phyloP scores from a whole-genome alignment of 768 basidiomycete species.

The Tubosaeta sp. region DNA sequence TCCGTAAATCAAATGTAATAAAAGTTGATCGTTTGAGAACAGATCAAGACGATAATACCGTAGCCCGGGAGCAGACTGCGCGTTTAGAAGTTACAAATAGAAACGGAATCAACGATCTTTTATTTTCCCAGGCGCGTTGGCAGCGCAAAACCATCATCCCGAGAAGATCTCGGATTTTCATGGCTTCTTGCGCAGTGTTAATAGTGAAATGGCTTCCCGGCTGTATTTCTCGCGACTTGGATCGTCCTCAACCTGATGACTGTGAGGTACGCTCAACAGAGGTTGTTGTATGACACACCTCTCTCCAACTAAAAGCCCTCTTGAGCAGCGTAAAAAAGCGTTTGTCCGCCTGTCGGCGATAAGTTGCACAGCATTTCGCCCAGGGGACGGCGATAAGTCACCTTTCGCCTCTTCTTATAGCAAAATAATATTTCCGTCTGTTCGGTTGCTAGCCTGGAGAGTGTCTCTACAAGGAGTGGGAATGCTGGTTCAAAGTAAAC shows the following conservation, averaged over 20 bases:
- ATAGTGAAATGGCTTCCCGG: conserved; percentile 63
- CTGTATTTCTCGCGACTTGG: conserved; percentile 53
- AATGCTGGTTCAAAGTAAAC: conserved; percentile 96
- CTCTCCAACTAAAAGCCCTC: conserved; percentile 71
- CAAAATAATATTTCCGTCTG: conserved; percentile 79
- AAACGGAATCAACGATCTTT: neutral
- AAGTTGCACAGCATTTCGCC: neutral
- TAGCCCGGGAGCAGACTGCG: conserved; percentile 5
- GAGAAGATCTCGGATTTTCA: neutral
- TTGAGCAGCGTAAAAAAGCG: conserved; percentile 78
- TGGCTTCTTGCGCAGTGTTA: conserved; percentile 34
- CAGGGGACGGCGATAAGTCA: conserved; percentile 26
- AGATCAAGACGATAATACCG: conserved; percentile 43
- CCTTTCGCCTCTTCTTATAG: conserved; percentile 92
- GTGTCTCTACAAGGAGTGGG: conserved; percentile 77
- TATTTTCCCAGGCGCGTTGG: neutral
- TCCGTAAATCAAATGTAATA: neutral
- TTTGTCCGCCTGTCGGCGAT: conserved; percentile 66
- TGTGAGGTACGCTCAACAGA: neutral
- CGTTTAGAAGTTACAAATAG: conserved; percentile 5
- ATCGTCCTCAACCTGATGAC: conserved; percentile 56
- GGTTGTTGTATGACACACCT: conserved; percentile 38
- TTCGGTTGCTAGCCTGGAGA: conserved; percentile 56
- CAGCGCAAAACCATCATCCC: neutral
- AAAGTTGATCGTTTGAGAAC: conserved; percentile 8